phyloP scores from a whole-genome alignment of 176 grass and related monocot genomes.

The Panicum miliaceum region DNA sequence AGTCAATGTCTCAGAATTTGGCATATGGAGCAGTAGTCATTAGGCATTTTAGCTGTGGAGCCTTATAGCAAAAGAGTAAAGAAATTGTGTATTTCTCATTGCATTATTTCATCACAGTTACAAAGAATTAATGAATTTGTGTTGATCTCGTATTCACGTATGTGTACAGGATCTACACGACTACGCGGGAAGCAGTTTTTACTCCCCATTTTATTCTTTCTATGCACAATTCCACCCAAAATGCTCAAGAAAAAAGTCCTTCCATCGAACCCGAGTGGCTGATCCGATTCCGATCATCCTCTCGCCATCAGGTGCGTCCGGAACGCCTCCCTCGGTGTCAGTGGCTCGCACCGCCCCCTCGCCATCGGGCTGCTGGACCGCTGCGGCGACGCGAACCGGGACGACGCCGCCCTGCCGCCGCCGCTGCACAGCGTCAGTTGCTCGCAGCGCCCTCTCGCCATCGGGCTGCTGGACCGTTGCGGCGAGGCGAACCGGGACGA shows the following conservation, averaged over 20 bases:
- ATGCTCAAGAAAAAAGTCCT: background rate
- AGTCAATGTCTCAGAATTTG: background rate
- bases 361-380: constrained; percentile 46
- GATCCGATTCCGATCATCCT: constrained; percentile 29
- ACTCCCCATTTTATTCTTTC: constrained; percentile 30
- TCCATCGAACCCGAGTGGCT: background rate
- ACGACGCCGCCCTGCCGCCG: constrained; percentile 43
- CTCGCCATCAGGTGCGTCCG: constrained; percentile 45
- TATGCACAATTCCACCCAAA: constrained; percentile 33
- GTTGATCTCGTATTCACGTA: constrained; percentile 35
- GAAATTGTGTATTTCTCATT: background rate
- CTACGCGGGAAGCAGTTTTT: constrained; percentile 3
- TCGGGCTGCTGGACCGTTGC: constrained; percentile 41
- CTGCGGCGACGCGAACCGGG: constrained; percentile 60
- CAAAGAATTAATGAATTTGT: constrained; percentile 46
- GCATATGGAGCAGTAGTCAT: too few relatives aligned
- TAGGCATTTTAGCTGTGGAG: too few relatives aligned
- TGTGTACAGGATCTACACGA: constrained; percentile 47
- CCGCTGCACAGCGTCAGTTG: constrained; percentile 65
- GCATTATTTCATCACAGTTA: background rate
- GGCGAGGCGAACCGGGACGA: constrained; percentile 58
- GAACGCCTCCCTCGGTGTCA: constrained; percentile 53
- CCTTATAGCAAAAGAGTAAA: background rate
- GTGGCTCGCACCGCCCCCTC: constrained; percentile 46
- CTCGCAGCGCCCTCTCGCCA: constrained; percentile 44